Evolutionary conservation across 2,329 filamentous ascomycete species (phyloP), one percentile per base, ranked within the genome.

Genomic region (Lecanoromycetidae sp.): DNA sequence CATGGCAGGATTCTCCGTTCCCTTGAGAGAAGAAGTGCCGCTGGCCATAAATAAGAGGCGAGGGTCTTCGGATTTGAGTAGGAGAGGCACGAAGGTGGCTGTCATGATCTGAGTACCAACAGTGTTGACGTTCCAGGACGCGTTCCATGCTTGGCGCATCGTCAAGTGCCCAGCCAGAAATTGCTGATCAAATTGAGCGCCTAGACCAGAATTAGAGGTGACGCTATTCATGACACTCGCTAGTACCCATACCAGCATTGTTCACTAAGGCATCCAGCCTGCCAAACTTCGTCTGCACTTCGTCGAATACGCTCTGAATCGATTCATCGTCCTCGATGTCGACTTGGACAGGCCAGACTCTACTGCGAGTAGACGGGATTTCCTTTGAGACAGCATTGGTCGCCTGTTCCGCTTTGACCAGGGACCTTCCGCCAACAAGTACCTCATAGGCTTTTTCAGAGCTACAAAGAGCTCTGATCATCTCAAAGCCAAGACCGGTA

Each of bases 401-500:
- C 3, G 75, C 76, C 1, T 57, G 57, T 1, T 75, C 59, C 23
- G 68, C 77, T 45, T 77, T 79, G 3, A 65, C 61, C 0, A 71
- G 22, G 1, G 64, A 68, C 1, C 78, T 71, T 26, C 68, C 69
- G 23, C 76, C 76, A 4, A 82, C 55, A 22, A 80, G 56, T 48
- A 82, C 67, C 5, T 71, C 65, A 57, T 80, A 80, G 1, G 69
- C 19, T 9, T 61, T 62, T 0, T 58, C 29, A 0, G 77, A 75
- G 9, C 61, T 52, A 36, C 68, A 63, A 0, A 82, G 63, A 1
- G 74, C 71, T 52, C 72, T 76, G 39, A 79, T 69, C 5, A 66
- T 69, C 54, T 81, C 71, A 30, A 69, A 72, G 3, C 79, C 79
- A 15, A 82, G 68, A n/a, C 77, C 77, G 0, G 72, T 77, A 55